Conservation (phyloP, 176 grass and related monocot species). For the Zizania latifolia region DNA sequence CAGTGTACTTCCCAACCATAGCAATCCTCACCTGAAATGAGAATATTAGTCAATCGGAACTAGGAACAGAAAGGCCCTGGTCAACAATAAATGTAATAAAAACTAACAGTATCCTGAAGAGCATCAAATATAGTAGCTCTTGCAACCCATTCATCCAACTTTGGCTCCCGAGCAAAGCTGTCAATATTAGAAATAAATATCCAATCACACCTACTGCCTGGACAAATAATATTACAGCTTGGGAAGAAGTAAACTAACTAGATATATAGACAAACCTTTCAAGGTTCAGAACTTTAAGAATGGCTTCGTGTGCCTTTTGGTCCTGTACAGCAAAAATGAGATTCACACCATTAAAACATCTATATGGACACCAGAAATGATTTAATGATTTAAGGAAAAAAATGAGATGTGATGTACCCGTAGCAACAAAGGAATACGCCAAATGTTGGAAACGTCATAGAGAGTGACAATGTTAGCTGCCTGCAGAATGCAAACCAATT, state of each 20-base stretch:
- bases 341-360: not conserved
- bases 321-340: constrained; percentile 31
- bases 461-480: constrained; percentile 58
- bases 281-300: constrained; percentile 72
- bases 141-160: constrained; percentile 54
- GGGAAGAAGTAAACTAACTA: constrained; percentile 11
- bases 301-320: constrained; percentile 74
- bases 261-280: constrained; percentile 45
- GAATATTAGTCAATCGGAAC: constrained; percentile 1
- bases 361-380: not conserved
- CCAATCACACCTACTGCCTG: not conserved
- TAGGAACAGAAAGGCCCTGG: not conserved
- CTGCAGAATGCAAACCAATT: constrained; percentile 36
- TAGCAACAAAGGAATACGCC: constrained; percentile 70
- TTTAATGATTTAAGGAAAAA: constrained; percentile 11
- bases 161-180: constrained; percentile 45
- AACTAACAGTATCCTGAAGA: constrained; percentile 57
- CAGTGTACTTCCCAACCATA: constrained; percentile 77
- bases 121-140: constrained; percentile 47
- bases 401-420: constrained; percentile 37
- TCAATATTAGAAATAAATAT: constrained; percentile 1
- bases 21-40: constrained; percentile 58
- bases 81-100: not conserved
- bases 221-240: not conserved
- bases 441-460: constrained; percentile 82